Evolutionary conservation across 2,329 filamentous ascomycete species (phyloP).

Genomic region (Monilinia vaccinii-corymbosi): DNA sequence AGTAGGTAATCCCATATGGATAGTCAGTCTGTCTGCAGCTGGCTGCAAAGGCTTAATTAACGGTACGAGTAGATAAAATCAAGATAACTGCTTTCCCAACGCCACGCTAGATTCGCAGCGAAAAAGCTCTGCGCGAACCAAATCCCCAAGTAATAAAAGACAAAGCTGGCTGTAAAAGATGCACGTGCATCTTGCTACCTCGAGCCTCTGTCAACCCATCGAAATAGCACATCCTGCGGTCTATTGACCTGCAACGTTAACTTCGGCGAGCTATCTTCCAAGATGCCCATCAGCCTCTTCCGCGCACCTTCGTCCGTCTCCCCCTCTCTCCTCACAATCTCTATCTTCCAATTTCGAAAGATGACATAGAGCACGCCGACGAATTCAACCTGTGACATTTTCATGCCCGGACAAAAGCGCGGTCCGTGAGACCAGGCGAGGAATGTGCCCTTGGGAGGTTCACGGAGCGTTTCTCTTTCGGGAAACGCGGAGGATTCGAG

Average conservation of each 20-base stretch:
- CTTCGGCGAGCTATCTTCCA: constrained; percentile 11
- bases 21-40: too few species aligned
- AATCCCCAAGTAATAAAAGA: too few species aligned
- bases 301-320: background rate
- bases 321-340: background rate
- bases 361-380: constrained; percentile 15
- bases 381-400: constrained; percentile 30
- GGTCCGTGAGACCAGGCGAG: constrained; percentile 27
- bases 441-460: constrained; percentile 16
- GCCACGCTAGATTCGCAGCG: background rate
- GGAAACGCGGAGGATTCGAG: constrained; percentile 24
- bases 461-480: background rate
- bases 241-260: constrained; percentile 14
- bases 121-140: background rate
- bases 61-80: background rate
- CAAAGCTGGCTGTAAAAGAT: background rate
- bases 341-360: constrained; percentile 9
- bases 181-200: background rate
- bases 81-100: background rate
- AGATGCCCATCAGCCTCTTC: constrained; percentile 11
- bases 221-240: background rate
- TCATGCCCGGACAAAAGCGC: constrained; percentile 26
- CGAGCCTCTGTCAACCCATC: background rate
- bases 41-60: background rate
- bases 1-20: too few species aligned